A percentile compares a stretch with the other conserved stretches of the same genome.
Evolutionary conservation across 805 yeast species (phyloP).

Genomic region (Cyberlindnera subsufficiens): DNA sequence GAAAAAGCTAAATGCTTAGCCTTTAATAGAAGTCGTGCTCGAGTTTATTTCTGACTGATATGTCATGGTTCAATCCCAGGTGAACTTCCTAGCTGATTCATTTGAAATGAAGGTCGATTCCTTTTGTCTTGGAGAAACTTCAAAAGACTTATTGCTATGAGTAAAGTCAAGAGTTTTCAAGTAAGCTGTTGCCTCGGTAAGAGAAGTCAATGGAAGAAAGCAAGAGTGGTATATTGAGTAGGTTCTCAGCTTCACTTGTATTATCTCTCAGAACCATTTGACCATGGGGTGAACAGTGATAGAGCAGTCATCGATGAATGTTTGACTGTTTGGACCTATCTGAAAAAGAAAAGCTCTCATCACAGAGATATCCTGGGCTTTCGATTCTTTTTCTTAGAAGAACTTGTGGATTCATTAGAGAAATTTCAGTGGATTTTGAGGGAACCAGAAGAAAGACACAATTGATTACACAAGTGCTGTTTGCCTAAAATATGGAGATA

Average conservation of each 20-base stretch:
- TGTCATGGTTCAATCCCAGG: constrained; percentile 60
- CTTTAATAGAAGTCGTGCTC: neutral
- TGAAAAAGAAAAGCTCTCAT: constrained; percentile 32
- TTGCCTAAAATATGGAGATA: constrained; percentile 64
- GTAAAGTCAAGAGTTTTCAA: constrained; percentile 44
- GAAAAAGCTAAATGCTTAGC: too few relatives aligned
- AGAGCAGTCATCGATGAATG: constrained; percentile 57
- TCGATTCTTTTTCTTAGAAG: constrained; percentile 53
- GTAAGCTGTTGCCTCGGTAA: constrained; percentile 38
- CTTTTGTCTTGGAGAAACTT: constrained; percentile 61
- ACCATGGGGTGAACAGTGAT: constrained; percentile 53
- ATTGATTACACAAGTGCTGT: constrained; percentile 71
- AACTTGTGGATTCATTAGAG: constrained; percentile 60
- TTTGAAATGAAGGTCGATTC: constrained; percentile 51
- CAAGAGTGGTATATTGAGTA: constrained; percentile 44
- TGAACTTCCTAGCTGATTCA: constrained; percentile 51
- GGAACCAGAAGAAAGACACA: constrained; percentile 55
- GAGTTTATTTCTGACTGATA: constrained; percentile 59
- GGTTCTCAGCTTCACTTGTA: constrained; percentile 37
- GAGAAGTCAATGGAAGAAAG: constrained; percentile 52
- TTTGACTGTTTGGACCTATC: constrained; percentile 44
- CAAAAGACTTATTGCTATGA: constrained; percentile 58
- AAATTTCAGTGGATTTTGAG: constrained; percentile 62
- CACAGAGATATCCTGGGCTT: constrained; percentile 65
- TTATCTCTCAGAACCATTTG: constrained; percentile 69